These are phyloP conservation scores for Polyporus arcularius DNA, from an alignment of 768 basidiomycete species.

Conservation along the genomic window DNA sequence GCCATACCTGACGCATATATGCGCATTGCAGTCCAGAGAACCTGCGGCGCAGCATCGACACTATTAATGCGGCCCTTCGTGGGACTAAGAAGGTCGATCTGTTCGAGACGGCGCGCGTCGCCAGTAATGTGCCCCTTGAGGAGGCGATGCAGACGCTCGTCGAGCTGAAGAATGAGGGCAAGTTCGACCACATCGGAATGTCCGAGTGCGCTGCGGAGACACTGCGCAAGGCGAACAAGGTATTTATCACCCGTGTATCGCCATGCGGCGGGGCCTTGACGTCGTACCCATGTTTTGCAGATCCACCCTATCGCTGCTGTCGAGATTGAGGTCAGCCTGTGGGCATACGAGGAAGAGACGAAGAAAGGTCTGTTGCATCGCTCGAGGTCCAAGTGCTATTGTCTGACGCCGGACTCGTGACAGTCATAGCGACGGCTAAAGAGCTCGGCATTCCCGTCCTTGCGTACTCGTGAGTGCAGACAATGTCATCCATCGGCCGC, in stretches of 20 bases:
- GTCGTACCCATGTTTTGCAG: background rate
- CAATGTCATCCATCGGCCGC: too few relatives aligned
- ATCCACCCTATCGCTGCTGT: conserved; percentile 56
- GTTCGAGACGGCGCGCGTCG: background rate
- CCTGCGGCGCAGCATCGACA: conserved; percentile 39
- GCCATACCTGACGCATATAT: background rate
- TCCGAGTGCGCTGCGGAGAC: conserved; percentile 55
- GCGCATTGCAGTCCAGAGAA: conserved; percentile 34
- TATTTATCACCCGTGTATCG: conserved; percentile 10
- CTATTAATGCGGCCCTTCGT: background rate
- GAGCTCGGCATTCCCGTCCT: conserved; percentile 57
- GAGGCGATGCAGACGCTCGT: background rate
- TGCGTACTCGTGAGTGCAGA: conserved; percentile 53
- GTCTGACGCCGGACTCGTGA: too few relatives aligned
- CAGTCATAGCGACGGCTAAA: conserved; percentile 52
- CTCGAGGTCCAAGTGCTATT: too few relatives aligned
- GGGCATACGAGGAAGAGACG: conserved; percentile 53
- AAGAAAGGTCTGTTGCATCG: conserved; percentile 36
- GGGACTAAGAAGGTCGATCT: background rate
- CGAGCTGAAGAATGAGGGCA: conserved; percentile 8
- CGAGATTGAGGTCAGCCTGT: conserved; percentile 68
- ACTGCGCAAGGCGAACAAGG: conserved; percentile 39
- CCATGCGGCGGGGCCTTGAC: background rate
- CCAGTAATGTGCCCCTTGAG: background rate
- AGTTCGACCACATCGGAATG: conserved; percentile 37